Evolutionary conservation across 306 rosid genomes (phyloP).

Genomic region (Amphicarpaea edgeworthii): DNA sequence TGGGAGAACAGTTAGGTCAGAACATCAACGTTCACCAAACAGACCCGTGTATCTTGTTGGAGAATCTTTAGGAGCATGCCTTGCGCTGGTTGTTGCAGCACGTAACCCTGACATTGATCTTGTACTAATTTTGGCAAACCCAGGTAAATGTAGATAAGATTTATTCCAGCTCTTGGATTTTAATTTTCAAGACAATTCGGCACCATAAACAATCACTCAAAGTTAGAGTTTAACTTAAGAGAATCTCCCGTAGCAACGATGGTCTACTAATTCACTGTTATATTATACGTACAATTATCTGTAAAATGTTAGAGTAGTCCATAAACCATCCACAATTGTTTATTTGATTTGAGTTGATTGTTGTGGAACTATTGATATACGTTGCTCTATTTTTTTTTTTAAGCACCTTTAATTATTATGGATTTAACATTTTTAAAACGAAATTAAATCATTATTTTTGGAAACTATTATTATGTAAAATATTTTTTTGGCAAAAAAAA

Average conservation of each 20-base stretch:
- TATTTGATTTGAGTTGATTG: no score
- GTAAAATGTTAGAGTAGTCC: neutral
- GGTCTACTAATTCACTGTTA: conserved; percentile 17
- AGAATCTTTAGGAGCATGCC: conserved; percentile 87
- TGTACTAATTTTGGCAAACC: conserved; percentile 80
- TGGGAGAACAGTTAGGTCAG: conserved; percentile 63
- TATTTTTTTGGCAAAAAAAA: no score
- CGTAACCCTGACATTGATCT: conserved; percentile 81
- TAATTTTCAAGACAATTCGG: conserved; percentile 12
- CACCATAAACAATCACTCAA: conserved; percentile 13
- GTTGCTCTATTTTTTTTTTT: no score
- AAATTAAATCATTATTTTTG: no score
- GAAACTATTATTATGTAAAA: no score
- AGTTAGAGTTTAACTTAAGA: neutral
- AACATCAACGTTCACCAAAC: conserved; percentile 61
- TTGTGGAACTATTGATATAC: no score
- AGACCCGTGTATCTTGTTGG: conserved; percentile 88
- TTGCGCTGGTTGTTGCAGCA: conserved; percentile 88
- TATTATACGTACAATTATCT: conserved; percentile 16
- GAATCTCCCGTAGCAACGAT: conserved; percentile 21
- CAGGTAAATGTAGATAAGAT: conserved; percentile 59
- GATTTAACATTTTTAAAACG: no score
- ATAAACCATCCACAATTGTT: no score
- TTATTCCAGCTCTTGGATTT: neutral
- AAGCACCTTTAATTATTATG: no score